Percentiles rank a stretch among this genome's conserved stretches.
phyloP scores from a whole-genome alignment of 1,284 basidiomycete species.

The Cystobasidium slooffiae region DNA sequence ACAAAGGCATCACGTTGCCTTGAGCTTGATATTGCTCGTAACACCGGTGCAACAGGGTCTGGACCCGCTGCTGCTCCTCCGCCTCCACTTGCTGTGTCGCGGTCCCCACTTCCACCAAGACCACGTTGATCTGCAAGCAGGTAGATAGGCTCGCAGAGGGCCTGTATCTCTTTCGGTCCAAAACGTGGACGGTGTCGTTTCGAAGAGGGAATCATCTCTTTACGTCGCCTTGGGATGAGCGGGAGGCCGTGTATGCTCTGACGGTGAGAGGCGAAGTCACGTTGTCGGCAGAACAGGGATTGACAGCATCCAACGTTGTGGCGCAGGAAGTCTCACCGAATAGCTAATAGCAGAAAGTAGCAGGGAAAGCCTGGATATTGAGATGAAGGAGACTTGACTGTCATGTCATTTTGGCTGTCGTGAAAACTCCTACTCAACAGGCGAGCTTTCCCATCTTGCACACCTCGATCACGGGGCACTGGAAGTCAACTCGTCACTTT shows the following conservation, averaged over 20 bases:
- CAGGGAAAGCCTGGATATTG: too few species aligned
- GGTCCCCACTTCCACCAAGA: conserved; percentile 23
- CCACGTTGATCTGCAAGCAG: conserved; percentile 35
- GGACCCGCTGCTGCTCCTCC: conserved; percentile 32
- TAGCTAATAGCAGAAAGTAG: too few species aligned
- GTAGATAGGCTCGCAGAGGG: conserved; percentile 40
- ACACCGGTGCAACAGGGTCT: conserved; percentile 38
- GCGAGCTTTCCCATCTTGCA: too few species aligned
- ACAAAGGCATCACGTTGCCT: conserved; percentile 39
- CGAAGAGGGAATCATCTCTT: conserved; percentile 12
- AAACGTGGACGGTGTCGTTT: conserved; percentile 31
- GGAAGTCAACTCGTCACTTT: not conserved
- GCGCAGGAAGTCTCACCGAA: too few species aligned
- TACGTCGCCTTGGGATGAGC: not conserved
- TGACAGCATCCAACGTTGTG: too few species aligned
- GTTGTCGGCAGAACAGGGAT: too few species aligned
- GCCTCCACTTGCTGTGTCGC: conserved; percentile 16
- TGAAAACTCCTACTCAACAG: too few species aligned
- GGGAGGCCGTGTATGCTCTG: not conserved
- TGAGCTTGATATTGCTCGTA: conserved; percentile 41
- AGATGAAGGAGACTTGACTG: too few species aligned
- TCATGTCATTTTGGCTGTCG: too few species aligned
- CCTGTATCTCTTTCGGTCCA: conserved; percentile 30
- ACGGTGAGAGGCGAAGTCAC: too few species aligned
- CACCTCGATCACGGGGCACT: not conserved